These are phyloP conservation scores for Trebouxia sp. DNA, from an alignment of 139 green algal species.

Conservation along the genomic window DNA sequence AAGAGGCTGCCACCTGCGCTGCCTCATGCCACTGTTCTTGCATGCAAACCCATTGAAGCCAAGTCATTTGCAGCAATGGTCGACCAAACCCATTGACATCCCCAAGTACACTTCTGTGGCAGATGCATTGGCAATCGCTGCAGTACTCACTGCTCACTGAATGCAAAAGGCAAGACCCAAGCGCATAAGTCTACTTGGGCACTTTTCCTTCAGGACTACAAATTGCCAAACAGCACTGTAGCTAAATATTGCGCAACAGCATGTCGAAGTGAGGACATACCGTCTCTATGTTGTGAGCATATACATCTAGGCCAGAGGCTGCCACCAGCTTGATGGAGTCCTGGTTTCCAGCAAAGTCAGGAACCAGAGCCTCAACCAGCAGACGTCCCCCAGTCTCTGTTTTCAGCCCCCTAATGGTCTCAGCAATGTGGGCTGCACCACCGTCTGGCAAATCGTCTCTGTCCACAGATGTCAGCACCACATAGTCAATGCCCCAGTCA, in stretches of 20 bases:
- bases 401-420: constrained; percentile 66
- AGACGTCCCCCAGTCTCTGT: constrained; percentile 65
- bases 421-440: constrained; percentile 86
- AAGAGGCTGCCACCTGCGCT: background rate
- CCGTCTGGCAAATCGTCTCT: constrained; percentile 95
- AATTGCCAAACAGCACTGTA: background rate
- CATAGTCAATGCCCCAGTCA: constrained; percentile 96
- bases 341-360: constrained; percentile 88
- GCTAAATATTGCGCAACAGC: background rate
- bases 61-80: too few species aligned
- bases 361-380: constrained; percentile 94
- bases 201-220: too few species aligned
- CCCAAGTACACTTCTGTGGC: too few species aligned
- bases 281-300: constrained; percentile 99
- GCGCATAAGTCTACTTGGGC: too few species aligned
- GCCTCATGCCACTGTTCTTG: too few species aligned
- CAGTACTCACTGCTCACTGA: too few species aligned
- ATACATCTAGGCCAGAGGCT: constrained; percentile 92
- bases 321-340: constrained; percentile 72
- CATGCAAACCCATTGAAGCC: too few species aligned
- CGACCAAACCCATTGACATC: too few species aligned
- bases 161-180: too few species aligned
- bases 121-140: too few species aligned
- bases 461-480: constrained; percentile 98
- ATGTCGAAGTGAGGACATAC: constrained; percentile 56